phyloP scores from a whole-genome alignment of 225 moss, liverwort and hornwort genomes.

The Straminergon stramineum region DNA sequence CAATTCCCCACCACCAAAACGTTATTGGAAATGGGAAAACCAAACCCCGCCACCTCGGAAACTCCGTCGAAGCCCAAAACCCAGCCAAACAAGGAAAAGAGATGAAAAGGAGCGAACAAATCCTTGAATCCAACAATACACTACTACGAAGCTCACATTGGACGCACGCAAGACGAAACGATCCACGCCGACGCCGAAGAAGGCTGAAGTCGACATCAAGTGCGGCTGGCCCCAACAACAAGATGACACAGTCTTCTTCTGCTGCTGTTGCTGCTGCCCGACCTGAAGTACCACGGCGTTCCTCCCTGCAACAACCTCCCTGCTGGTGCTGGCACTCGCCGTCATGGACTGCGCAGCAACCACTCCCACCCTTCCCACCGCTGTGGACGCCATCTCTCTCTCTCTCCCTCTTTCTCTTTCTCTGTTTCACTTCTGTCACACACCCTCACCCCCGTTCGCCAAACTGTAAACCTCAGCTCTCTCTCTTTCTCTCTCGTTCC shows the following conservation, averaged over 20 bases:
- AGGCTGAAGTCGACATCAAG: constrained; percentile 17
- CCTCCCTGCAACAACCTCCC: not conserved
- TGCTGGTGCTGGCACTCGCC: not conserved
- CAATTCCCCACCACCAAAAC: not conserved
- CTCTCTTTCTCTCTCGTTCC: not conserved
- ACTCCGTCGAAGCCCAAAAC: not conserved
- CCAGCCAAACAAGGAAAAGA: not conserved
- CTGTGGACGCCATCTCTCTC: constrained; percentile 17
- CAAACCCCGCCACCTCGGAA: not conserved
- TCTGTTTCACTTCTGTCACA: not conserved
- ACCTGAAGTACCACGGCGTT: not conserved
- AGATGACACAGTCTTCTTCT: not conserved
- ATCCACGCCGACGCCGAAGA: constrained; percentile 38
- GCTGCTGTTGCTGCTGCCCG: not conserved
- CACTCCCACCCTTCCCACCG: constrained; percentile 6
- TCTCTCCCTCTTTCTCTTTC: not conserved
- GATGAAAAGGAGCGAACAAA: not conserved
- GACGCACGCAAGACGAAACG: constrained; percentile 33
- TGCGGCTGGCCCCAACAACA: constrained; percentile 25
- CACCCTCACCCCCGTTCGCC: not conserved
- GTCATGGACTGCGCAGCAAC: not conserved
- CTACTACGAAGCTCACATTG: constrained; percentile 26
- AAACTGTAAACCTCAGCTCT: not conserved
- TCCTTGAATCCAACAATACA: not conserved
- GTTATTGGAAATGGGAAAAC: not conserved